Percentiles rank a stretch among this genome's conserved stretches.
phyloP scores from a whole-genome alignment of 1,284 basidiomycete species.

The Heterobasidion annosum region DNA sequence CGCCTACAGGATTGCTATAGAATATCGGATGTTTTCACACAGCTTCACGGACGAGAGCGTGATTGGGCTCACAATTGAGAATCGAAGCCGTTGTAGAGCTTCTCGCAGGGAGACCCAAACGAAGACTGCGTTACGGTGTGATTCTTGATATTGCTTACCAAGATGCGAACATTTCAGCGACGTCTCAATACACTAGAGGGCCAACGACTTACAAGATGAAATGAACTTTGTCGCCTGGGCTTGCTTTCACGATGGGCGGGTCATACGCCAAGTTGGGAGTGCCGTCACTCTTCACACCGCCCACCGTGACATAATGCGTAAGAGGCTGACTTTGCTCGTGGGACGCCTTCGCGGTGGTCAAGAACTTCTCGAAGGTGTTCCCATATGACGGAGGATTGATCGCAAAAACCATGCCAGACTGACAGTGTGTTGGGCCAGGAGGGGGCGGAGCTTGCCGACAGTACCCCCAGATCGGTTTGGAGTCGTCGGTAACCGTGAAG shows the following conservation, averaged over 20 bases:
- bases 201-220: not conserved
- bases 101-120: not conserved
- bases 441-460: not conserved
- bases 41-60: not conserved
- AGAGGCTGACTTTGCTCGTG: not conserved
- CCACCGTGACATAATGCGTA: not conserved
- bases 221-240: not conserved
- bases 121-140: not conserved
- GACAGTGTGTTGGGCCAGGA: not conserved
- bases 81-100: not conserved
- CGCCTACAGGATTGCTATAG: not conserved
- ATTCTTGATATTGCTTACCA: not conserved
- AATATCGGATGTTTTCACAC: not conserved
- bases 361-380: not conserved
- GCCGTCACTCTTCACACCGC: not conserved
- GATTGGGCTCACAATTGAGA: not conserved
- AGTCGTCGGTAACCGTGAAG: not conserved
- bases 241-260: not conserved
- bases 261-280: not conserved
- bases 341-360: not conserved
- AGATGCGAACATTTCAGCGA: not conserved
- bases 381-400: not conserved
- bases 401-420: not conserved
- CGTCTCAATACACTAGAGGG: not conserved
- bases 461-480: not conserved